Conservation (phyloP, 331 rosid species). For the Rhamnella rubrinervis region DNA sequence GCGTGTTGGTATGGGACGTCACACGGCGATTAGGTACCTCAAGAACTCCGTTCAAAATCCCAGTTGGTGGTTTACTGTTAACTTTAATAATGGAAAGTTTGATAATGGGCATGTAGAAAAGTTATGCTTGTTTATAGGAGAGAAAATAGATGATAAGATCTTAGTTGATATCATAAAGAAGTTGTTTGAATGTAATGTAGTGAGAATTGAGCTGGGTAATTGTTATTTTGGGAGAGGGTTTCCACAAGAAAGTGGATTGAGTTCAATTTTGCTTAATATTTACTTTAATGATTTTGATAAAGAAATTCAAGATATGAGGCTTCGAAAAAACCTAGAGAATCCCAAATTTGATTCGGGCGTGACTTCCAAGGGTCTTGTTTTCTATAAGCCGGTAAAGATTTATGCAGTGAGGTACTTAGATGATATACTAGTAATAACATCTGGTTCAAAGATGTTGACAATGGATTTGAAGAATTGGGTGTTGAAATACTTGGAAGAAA, state of each 20-base stretch:
- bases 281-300: constrained; percentile 73
- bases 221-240: constrained; percentile 61
- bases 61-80: constrained; percentile 71
- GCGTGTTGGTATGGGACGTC: constrained; percentile 75
- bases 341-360: constrained; percentile 29
- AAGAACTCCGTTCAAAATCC: constrained; percentile 63
- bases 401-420: constrained; percentile 80
- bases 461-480: constrained; percentile 59
- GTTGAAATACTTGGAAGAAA: constrained; percentile 48
- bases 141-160: constrained; percentile 47
- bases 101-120: constrained; percentile 44
- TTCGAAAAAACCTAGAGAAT: constrained; percentile 41
- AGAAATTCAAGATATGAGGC: constrained; percentile 64
- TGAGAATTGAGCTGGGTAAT: constrained; percentile 63
- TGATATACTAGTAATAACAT: constrained; percentile 66
- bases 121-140: constrained; percentile 52
- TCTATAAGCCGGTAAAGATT: constrained; percentile 72
- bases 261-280: constrained; percentile 58
- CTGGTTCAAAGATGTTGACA: constrained; percentile 53
- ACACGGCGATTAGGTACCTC: constrained; percentile 78
- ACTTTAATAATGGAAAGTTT: constrained; percentile 43
- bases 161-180: constrained; percentile 48
- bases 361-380: constrained; percentile 38
- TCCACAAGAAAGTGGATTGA: constrained; percentile 76
- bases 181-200: constrained; percentile 53